Evolutionary conservation across 2,329 filamentous ascomycete genomes (phyloP).

Genomic region (Shiraia bambusicola): DNA sequence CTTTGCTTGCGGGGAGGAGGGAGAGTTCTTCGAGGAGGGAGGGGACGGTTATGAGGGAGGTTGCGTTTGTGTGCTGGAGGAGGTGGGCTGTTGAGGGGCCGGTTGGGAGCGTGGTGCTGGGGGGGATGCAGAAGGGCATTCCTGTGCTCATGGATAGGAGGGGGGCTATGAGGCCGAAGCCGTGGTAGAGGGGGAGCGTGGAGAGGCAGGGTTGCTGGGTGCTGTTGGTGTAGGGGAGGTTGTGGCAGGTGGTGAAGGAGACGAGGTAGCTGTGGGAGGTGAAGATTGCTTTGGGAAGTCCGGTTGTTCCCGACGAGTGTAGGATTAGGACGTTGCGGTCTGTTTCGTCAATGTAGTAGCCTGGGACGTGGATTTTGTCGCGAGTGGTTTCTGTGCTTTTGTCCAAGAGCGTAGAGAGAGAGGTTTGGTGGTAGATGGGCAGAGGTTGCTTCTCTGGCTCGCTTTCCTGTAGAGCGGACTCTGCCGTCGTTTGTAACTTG

Average conservation of each 20-base stretch:
- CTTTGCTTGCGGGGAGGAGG: not conserved
- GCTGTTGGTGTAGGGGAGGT: not conserved
- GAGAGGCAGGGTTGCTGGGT: conserved; percentile 27
- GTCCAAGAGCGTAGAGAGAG: no score
- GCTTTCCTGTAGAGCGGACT: no score
- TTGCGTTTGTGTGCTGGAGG: conserved; percentile 7
- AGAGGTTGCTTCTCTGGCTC: no score
- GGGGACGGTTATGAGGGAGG: conserved; percentile 7
- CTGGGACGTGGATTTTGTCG: no score
- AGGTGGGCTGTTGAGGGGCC: conserved; percentile 20
- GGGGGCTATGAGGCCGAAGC: conserved; percentile 38
- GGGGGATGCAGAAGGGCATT: conserved; percentile 29
- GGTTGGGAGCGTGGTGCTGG: conserved; percentile 7
- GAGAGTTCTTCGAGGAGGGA: conserved; percentile 11
- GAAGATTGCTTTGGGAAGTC: conserved; percentile 62
- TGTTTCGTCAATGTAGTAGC: not conserved
- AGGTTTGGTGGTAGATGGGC: no score
- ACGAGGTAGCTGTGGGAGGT: conserved; percentile 50
- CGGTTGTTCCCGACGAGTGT: conserved; percentile 57
- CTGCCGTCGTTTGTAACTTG: no score
- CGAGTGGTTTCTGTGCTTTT: no score
- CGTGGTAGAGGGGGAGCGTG: conserved; percentile 41
- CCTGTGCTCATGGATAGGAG: conserved; percentile 35
- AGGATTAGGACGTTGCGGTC: conserved; percentile 46
- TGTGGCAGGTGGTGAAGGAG: conserved; percentile 2